Percentiles rank a stretch among this genome's conserved stretches.
phyloP scores from a whole-genome alignment of 1,139 yeast species.

The Yamadazyma atmosphaerica region DNA sequence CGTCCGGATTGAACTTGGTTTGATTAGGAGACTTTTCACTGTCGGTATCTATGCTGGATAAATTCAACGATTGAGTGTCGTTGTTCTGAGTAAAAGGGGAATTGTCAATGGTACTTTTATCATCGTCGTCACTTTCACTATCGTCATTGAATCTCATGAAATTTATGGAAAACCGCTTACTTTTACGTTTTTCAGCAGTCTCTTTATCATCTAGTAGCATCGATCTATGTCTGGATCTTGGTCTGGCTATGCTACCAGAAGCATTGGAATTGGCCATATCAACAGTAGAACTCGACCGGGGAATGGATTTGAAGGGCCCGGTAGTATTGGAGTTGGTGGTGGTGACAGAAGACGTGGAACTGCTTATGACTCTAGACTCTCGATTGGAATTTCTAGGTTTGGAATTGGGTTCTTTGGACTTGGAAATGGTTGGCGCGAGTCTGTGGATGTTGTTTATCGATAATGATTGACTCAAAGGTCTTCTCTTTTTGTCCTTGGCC shows the following conservation, averaged over 20 bases:
- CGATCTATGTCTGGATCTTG: conserved; percentile 5
- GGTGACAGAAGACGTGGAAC: conserved; percentile 1
- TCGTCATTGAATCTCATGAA: conserved; percentile 6
- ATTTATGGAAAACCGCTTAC: conserved; percentile 9
- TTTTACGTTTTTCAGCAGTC: conserved; percentile 3
- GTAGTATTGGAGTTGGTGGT: neutral
- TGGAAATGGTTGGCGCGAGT: too few species aligned
- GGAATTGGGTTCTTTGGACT: too few species aligned
- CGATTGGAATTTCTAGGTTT: neutral
- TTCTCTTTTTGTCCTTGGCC: conserved; percentile 10
- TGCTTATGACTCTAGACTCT: neutral
- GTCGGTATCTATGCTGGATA: conserved; percentile 6
- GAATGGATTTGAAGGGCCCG: neutral
- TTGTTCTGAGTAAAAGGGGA: conserved; percentile 13
- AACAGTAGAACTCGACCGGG: too few species aligned
- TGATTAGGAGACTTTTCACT: conserved; percentile 1
- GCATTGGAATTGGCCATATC: neutral
- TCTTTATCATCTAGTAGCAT: conserved; percentile 5
- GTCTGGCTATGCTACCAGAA: neutral
- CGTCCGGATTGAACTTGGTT: neutral
- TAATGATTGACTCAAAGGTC: conserved; percentile 18
- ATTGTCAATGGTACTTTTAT: conserved; percentile 8
- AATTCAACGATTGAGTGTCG: conserved; percentile 5
- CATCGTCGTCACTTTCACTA: conserved; percentile 9
- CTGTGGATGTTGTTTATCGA: conserved; percentile 15